Evolutionary conservation across 2,329 filamentous ascomycete genomes (phyloP).

Genomic region (Aspergillus novofumigatus): DNA sequence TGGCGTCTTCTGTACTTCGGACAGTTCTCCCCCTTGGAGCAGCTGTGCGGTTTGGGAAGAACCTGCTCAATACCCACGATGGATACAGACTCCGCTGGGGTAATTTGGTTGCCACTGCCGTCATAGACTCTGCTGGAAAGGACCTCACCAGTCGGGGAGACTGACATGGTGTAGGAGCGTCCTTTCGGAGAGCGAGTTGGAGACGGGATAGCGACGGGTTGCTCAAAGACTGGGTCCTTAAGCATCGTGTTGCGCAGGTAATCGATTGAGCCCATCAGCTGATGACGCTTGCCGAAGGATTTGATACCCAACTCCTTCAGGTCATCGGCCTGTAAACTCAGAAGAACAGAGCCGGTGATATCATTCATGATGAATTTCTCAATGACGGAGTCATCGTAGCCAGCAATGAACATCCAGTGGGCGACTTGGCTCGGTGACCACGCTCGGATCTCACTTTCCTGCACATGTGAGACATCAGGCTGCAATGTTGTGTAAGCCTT

Average conservation of each 20-base stretch:
- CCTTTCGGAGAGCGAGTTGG: no score
- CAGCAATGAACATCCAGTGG: constrained; percentile 74
- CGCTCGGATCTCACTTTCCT: constrained; percentile 25
- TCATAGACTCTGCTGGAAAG: constrained; percentile 71
- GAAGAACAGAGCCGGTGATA: constrained; percentile 80
- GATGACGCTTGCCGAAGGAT: constrained; percentile 61
- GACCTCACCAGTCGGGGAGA: no score
- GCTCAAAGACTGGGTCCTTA: no score
- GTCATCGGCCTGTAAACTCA: constrained; percentile 87
- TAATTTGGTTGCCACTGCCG: constrained; percentile 89
- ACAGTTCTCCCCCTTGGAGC: constrained; percentile 82
- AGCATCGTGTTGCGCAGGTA: background rate
- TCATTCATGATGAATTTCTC: constrained; percentile 89
- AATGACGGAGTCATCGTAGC: constrained; percentile 71
- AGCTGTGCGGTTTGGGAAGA: constrained; percentile 81
- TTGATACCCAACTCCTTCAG: constrained; percentile 60
- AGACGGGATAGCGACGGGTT: no score
- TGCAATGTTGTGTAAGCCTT: constrained; percentile 55
- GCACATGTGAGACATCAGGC: constrained; percentile 25
- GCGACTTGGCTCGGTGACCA: constrained; percentile 25
- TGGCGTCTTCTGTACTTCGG: constrained; percentile 76
- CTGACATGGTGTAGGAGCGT: no score
- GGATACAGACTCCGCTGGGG: constrained; percentile 76
- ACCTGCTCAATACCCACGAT: constrained; percentile 91
- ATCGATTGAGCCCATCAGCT: constrained; percentile 47